A percentile compares a stretch with the other conserved stretches of the same genome.
phyloP scores from a whole-genome alignment of 164 flowering plant genomes.

The Liquidambar formosana region DNA sequence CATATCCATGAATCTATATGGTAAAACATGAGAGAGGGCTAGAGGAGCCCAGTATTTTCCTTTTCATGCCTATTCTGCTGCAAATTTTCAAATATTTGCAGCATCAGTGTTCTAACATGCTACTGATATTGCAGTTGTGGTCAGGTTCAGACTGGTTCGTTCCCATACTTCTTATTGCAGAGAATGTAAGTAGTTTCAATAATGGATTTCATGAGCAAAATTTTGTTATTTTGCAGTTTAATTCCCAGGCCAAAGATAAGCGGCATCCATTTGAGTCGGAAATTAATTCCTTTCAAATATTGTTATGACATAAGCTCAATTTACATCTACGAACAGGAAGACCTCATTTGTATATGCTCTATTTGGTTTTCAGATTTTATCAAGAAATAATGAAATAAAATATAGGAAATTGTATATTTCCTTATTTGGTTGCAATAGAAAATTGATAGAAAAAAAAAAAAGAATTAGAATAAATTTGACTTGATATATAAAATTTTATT shows the following conservation, averaged over 20 bases:
- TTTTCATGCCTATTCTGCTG: not conserved
- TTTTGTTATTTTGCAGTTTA: conserved; percentile 58
- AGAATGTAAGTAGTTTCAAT: conserved; percentile 58
- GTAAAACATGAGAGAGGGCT: too few species aligned
- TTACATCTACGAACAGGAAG: not conserved
- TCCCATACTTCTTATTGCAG: conserved; percentile 68
- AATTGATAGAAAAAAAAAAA: too few species aligned
- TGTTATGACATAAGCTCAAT: conserved; percentile 67
- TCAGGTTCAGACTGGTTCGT: too few species aligned
- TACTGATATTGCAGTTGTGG: conserved; percentile 74
- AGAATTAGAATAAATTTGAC: too few species aligned
- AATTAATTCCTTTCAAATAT: conserved; percentile 66
- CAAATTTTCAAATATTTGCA: not conserved
- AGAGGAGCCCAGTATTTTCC: too few species aligned
- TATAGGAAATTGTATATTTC: too few species aligned
- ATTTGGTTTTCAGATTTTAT: too few species aligned
- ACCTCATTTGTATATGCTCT: not conserved
- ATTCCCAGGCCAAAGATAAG: conserved; percentile 38
- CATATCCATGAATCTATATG: too few species aligned
- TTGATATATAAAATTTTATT: too few species aligned
- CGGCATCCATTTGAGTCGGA: conserved; percentile 27
- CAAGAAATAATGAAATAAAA: too few species aligned
- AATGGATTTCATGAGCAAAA: not conserved
- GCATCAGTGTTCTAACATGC: not conserved
- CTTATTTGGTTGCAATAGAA: too few species aligned